Conservation (phyloP, 164 flowering plant species). For the Euptelea pleiosperma region DNA sequence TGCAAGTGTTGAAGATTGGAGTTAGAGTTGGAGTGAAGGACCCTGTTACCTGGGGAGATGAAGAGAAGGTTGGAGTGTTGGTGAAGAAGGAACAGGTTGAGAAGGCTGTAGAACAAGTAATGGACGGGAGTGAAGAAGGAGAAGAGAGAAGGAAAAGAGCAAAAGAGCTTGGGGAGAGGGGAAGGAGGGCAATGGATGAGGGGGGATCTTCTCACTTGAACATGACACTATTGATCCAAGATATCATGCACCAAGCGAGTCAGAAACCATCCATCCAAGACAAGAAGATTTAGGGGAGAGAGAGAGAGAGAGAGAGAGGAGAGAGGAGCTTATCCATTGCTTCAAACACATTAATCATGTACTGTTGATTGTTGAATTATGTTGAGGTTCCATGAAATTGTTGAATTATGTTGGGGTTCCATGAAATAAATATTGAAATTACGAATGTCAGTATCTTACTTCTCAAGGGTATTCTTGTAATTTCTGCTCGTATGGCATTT, state of each 20-base stretch:
- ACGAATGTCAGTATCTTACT: too few species aligned
- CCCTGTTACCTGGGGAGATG: slow-evolving; percentile 36
- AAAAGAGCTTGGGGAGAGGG: slow-evolving; percentile 29
- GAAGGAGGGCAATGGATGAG: slow-evolving; percentile 36
- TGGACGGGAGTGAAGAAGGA: slow-evolving; percentile 40
- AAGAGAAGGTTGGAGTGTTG: slow-evolving; percentile 37
- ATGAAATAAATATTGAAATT: too few species aligned
- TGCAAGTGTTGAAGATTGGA: slow-evolving; percentile 37
- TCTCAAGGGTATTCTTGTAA: too few species aligned
- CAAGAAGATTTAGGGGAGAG: too few species aligned
- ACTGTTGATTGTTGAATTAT: too few species aligned
- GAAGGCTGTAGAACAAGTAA: slow-evolving; percentile 31
- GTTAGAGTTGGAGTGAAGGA: slow-evolving; percentile 38
- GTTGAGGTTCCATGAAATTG: too few species aligned
- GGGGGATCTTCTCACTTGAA: slow-evolving; percentile 49
- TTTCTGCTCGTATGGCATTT: too few species aligned
- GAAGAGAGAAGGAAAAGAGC: slow-evolving; percentile 34
- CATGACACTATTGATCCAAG: slow-evolving; percentile 33
- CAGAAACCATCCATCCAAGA: slow-evolving; percentile 17
- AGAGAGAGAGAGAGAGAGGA: too few species aligned
- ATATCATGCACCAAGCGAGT: slow-evolving; percentile 22
- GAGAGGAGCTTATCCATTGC: too few species aligned
- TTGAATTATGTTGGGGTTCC: too few species aligned
- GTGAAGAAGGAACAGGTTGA: slow-evolving; percentile 33
- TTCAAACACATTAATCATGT: too few species aligned